phyloP scores from a whole-genome alignment of 768 basidiomycete species.

The Suillus subluteus region DNA sequence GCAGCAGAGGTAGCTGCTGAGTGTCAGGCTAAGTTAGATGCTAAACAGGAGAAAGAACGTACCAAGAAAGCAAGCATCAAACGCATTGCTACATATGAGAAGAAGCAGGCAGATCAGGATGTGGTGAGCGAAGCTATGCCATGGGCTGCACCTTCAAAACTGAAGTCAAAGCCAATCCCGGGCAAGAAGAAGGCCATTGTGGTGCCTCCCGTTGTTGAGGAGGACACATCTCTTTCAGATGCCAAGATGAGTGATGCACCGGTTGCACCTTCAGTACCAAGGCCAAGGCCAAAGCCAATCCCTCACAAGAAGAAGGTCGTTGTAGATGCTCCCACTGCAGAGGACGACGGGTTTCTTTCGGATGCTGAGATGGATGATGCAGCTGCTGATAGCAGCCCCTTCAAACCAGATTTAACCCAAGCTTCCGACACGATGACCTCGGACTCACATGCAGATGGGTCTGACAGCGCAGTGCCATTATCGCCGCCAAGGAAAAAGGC shows the following conservation, averaged over 20 bases:
- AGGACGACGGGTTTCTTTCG: not conserved
- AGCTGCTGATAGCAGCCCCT: not conserved
- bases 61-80: not conserved
- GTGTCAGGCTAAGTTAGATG: conserved; percentile 9
- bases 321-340: not conserved
- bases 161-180: not conserved
- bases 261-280: too few relatives aligned
- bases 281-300: too few relatives aligned
- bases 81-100: not conserved
- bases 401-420: not conserved
- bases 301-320: too few relatives aligned
- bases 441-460: not conserved
- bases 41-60: conserved; percentile 5
- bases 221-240: too few relatives aligned
- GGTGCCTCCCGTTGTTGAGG: too few relatives aligned
- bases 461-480: not conserved
- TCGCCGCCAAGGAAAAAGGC: not conserved
- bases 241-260: too few relatives aligned
- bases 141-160: not conserved
- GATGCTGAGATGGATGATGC: not conserved
- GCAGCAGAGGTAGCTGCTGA: conserved; percentile 16
- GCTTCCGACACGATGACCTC: not conserved
- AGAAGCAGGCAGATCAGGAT: not conserved
- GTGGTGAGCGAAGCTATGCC: not conserved
- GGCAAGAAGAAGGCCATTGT: too few relatives aligned